phyloP scores from a whole-genome alignment of 2,329 filamentous ascomycete genomes.

The Ophiostoma sp. region DNA sequence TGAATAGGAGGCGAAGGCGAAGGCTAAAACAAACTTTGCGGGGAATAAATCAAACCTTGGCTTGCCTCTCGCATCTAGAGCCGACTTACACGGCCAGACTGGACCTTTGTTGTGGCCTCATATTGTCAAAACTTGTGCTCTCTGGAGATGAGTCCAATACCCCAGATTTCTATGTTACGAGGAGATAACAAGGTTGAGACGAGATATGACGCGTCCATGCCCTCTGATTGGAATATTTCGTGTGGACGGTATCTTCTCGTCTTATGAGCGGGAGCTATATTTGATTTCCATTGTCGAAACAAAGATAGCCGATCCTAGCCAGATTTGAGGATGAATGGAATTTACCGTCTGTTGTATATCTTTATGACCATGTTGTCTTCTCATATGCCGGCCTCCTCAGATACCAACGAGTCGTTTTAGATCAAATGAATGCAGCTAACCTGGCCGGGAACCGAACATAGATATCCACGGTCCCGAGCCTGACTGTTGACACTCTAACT shows the following conservation, averaged over 20 bases:
- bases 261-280: not conserved
- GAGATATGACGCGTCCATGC: too few species aligned
- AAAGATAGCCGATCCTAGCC: not conserved
- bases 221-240: too few species aligned
- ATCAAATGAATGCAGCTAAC: not conserved
- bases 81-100: not conserved
- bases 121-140: too few species aligned
- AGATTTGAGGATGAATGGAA: not conserved
- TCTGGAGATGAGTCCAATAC: too few species aligned
- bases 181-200: too few species aligned
- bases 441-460: not conserved
- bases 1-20: not conserved
- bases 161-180: too few species aligned
- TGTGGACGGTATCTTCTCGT: not conserved
- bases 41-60: not conserved
- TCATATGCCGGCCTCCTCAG: not conserved
- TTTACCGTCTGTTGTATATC: not conserved
- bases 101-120: too few species aligned
- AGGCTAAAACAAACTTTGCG: not conserved
- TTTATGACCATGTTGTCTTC: not conserved
- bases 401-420: not conserved
- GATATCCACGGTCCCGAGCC: not conserved
- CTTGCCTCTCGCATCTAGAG: not conserved
- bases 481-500: too few species aligned
- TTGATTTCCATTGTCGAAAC: not conserved